Evolutionary conservation across 2,329 filamentous ascomycete species (phyloP), one percentile per base, ranked within the genome.

Genomic region (Colletotrichum sidae): DNA sequence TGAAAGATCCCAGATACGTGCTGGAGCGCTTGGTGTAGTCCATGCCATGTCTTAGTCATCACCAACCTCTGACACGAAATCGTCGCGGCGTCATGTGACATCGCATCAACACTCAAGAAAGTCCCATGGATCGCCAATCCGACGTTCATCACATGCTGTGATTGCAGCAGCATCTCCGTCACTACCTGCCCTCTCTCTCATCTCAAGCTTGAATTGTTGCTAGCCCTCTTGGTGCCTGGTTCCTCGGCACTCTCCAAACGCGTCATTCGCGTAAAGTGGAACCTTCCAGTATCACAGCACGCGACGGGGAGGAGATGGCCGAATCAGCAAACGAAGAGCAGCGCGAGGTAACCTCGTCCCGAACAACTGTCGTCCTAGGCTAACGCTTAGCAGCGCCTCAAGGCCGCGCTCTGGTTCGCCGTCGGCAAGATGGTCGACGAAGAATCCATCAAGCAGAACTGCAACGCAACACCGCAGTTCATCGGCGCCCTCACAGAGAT

Each of bases 391-490:
- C 69, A 97, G 90, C 89, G 90, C 68, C 86, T 96, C 72, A 96
- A 96, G 82, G 89, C 92, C 41, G 91, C 92, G 12, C 86, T 97
- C 33, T 97, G 93, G 93, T 91, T 91, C 73, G 87, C 90, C 33
- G 87, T 97, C 65, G 92, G 93, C 70, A 92, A 93, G 75, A 95
- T 96, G 66, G 92, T 97, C 69, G 95, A 98, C 76, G 90, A 95
- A 69, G 91, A 97, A 75, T 90, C 89, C 15, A 80, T 93, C 37
- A 83, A 86, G 61, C 83, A 90, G 35, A 88, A 92, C 74, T 86
- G 93, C 69, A 97, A 97, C 77, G 93, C 94, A 7, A 97, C 95
- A 34, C 93, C 93, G 2, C 93, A 97, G 73, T 97, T 96, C 77
- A 96, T 96, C 70, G 93, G 91, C 8, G 91, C 91, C 0, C 77